phyloP scores from a whole-genome alignment of 2,329 filamentous ascomycete species.

The Ophiostoma himal-ulmi region DNA sequence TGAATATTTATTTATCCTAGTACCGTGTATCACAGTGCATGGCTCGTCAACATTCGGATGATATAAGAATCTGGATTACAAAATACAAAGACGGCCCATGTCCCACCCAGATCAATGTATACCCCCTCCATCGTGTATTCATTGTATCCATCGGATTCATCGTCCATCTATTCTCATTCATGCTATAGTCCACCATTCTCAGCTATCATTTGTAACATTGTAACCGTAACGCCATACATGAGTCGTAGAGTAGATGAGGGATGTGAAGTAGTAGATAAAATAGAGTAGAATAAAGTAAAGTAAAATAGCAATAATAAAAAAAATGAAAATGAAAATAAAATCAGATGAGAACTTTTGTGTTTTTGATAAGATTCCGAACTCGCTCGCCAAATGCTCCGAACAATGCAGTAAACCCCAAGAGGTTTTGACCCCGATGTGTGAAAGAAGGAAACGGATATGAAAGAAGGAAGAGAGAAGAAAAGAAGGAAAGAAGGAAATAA shows the following conservation, averaged over 20 bases:
- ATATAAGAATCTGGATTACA: no score
- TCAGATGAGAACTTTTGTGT: conserved; percentile 11
- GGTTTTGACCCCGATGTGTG: neutral
- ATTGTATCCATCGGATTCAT: no score
- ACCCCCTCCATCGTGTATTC: no score
- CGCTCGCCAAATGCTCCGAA: conserved; percentile 14
- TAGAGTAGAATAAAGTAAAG: neutral
- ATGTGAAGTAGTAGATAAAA: neutral
- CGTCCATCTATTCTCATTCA: no score
- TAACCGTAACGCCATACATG: neutral
- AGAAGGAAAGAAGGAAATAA: neutral
- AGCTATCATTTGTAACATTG: no score
- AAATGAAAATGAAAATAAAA: neutral
- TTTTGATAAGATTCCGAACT: conserved; percentile 12
- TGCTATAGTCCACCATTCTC: no score
- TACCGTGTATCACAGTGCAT: no score
- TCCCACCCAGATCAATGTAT: no score
- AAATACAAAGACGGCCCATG: no score
- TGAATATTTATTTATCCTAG: no score
- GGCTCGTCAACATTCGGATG: no score
- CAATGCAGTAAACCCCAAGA: conserved; percentile 4
- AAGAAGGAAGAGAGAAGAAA: neutral
- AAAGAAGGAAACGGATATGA: neutral
- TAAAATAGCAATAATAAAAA: neutral
- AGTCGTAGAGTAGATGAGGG: neutral